Evolutionary conservation across 441 rosid species (phyloP).

Genomic region (Pelargonium australe): DNA sequence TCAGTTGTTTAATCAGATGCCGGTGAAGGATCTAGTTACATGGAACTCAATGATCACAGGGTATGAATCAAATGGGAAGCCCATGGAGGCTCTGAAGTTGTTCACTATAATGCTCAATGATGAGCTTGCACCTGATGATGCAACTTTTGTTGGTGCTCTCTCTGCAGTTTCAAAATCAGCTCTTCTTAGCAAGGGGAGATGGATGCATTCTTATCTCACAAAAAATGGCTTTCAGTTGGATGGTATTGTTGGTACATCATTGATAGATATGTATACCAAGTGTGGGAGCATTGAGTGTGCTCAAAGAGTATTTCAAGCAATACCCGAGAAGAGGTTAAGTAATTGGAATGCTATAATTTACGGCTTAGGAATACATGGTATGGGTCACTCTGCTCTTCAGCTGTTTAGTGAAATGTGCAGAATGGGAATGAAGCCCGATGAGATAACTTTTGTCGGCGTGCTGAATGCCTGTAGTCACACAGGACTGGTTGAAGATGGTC

Average conservation of each 20-base stretch:
- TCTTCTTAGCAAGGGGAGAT: constrained; percentile 34
- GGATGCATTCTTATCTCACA: constrained; percentile 42
- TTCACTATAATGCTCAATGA: constrained; percentile 31
- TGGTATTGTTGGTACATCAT: constrained; percentile 40
- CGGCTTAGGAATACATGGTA: constrained; percentile 48
- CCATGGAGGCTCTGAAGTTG: constrained; percentile 32
- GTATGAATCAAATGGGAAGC: constrained; percentile 34
- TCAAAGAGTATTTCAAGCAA: constrained; percentile 23
- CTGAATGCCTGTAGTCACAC: constrained; percentile 49
- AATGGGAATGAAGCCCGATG: constrained; percentile 30
- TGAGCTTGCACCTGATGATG: constrained; percentile 32
- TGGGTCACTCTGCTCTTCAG: constrained; percentile 32
- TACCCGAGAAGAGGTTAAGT: constrained; percentile 38
- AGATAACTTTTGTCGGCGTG: constrained; percentile 42
- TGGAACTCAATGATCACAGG: constrained; percentile 52
- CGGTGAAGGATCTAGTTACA: constrained; percentile 31
- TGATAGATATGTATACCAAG: constrained; percentile 52
- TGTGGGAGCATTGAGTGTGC: constrained; percentile 47
- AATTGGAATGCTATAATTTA: constrained; percentile 48
- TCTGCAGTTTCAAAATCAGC: constrained; percentile 43
- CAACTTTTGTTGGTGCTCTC: constrained; percentile 34
- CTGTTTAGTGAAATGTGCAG: constrained; percentile 35
- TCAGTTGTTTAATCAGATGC: constrained; percentile 33
- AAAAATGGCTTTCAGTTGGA: constrained; percentile 30
- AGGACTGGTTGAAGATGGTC: constrained; percentile 41